Percentiles rank a stretch among this genome's conserved stretches.
These are phyloP conservation scores for Oidiodendron maius DNA, from an alignment of 495 filamentous ascomycete species.

Conservation along the genomic window DNA sequence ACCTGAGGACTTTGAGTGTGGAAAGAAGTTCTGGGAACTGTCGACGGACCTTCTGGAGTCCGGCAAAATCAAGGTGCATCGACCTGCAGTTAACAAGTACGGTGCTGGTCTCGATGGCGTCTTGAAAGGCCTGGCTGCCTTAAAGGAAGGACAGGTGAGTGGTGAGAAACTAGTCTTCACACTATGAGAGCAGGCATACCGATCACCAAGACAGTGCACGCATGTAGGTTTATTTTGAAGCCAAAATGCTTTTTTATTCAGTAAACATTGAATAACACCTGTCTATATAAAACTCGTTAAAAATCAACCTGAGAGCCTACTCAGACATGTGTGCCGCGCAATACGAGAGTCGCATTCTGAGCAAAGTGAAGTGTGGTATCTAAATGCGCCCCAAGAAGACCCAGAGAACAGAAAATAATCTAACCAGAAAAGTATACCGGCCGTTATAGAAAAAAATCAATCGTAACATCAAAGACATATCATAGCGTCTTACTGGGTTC, in stretches of 20 bases:
- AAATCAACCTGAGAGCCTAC: no score
- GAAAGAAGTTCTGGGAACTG: slow-evolving; percentile 32
- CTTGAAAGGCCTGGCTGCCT: slow-evolving; percentile 43
- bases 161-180: slow-evolving; percentile 53
- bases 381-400: slow-evolving; percentile 14
- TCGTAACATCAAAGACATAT: background rate
- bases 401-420: background rate
- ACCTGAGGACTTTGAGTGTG: slow-evolving; percentile 33
- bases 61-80: slow-evolving; percentile 49
- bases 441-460: background rate
- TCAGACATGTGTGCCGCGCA: slow-evolving; percentile 6
- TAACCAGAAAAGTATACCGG: background rate
- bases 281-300: slow-evolving; percentile 3
- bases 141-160: slow-evolving; percentile 47
- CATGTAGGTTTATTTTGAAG: no score
- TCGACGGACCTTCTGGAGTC: slow-evolving; percentile 39
- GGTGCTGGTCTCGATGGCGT: slow-evolving; percentile 41
- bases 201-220: no score
- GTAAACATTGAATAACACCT: no score
- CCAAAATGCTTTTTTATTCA: no score
- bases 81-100: slow-evolving; percentile 28
- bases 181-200: slow-evolving; percentile 1
- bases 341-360: background rate
- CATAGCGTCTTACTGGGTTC: slow-evolving; percentile 24
- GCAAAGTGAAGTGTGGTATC: slow-evolving; percentile 17